Conservation (phyloP, 2,329 filamentous ascomycete genomes). For the Didymellaceae sp. region DNA sequence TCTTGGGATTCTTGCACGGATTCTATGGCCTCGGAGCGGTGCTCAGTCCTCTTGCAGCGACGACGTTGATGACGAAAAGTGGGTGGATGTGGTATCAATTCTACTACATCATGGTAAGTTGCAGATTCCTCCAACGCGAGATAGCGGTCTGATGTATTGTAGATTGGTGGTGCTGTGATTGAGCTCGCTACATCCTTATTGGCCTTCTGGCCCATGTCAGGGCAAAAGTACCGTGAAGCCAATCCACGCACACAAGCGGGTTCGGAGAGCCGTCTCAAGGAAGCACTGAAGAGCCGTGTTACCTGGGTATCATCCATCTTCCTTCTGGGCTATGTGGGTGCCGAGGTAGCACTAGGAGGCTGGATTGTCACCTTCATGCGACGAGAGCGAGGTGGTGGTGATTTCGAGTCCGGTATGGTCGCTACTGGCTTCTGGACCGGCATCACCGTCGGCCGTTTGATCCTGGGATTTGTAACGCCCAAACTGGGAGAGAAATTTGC, state of each 20-base stretch:
- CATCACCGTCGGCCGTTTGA: slow-evolving; percentile 72
- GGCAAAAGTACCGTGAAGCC: slow-evolving; percentile 59
- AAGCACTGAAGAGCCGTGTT: slow-evolving; percentile 56
- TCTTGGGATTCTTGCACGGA: slow-evolving; percentile 73
- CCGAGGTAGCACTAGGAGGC: slow-evolving; percentile 74
- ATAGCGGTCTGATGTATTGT: background rate
- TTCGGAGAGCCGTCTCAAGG: slow-evolving; percentile 55
- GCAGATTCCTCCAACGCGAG: background rate
- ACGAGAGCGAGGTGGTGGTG: slow-evolving; percentile 67
- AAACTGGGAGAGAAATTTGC: slow-evolving; percentile 70
- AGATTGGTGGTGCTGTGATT: slow-evolving; percentile 56
- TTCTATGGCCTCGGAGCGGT: slow-evolving; percentile 74
- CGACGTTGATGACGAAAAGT: slow-evolving; percentile 69
- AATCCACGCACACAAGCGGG: slow-evolving; percentile 49
- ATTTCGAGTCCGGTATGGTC: slow-evolving; percentile 74
- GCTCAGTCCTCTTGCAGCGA: slow-evolving; percentile 71
- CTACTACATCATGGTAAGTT: slow-evolving; percentile 73
- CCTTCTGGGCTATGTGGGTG: slow-evolving; percentile 76
- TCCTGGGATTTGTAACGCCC: slow-evolving; percentile 76
- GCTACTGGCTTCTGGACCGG: slow-evolving; percentile 84
- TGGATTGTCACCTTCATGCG: slow-evolving; percentile 89
- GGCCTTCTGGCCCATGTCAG: slow-evolving; percentile 69
- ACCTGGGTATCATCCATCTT: slow-evolving; percentile 75
- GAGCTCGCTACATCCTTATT: slow-evolving; percentile 60
- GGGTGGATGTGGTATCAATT: slow-evolving; percentile 70